Evolutionary conservation across 495 filamentous ascomycete genomes (phyloP).

Genomic region (Xylaria bambusicola): DNA sequence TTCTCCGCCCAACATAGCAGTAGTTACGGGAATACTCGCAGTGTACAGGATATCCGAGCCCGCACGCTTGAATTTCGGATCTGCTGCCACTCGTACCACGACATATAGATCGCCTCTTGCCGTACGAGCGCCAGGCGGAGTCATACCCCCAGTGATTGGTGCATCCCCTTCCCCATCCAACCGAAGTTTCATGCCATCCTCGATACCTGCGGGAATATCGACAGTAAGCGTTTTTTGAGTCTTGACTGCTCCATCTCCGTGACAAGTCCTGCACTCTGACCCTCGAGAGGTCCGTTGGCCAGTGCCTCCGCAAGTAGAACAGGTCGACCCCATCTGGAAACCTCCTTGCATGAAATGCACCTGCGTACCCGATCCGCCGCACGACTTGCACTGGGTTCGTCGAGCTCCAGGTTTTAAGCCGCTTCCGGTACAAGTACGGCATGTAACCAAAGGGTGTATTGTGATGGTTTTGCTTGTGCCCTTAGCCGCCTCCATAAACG

Average conservation of each 20-base stretch:
- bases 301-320: conserved; percentile 73
- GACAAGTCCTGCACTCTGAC: conserved; percentile 75
- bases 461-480: conserved; percentile 76
- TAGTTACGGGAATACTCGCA: conserved; percentile 86
- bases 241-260: conserved; percentile 74
- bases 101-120: conserved; percentile 85
- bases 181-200: conserved; percentile 90
- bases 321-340: conserved; percentile 94
- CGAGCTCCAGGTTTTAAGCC: conserved; percentile 82
- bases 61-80: conserved; percentile 79
- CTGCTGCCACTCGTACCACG: conserved; percentile 76
- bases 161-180: conserved; percentile 84
- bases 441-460: conserved; percentile 75
- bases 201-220: conserved; percentile 91
- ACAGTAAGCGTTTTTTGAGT: conserved; percentile 78
- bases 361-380: conserved; percentile 81
- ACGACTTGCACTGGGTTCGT: conserved; percentile 70
- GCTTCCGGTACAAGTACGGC: conserved; percentile 76
- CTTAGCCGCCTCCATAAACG: conserved; percentile 95
- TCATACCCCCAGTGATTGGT: conserved; percentile 66
- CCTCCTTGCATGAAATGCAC: conserved; percentile 88
- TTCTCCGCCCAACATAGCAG: conserved; percentile 87
- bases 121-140: conserved; percentile 58
- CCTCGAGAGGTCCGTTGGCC: conserved; percentile 73
- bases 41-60: conserved; percentile 93